A percentile compares a stretch with the other conserved stretches of the same genome.
phyloP scores from a whole-genome alignment of 208 protist genomes.

The Trypanosoma lewisi region DNA sequence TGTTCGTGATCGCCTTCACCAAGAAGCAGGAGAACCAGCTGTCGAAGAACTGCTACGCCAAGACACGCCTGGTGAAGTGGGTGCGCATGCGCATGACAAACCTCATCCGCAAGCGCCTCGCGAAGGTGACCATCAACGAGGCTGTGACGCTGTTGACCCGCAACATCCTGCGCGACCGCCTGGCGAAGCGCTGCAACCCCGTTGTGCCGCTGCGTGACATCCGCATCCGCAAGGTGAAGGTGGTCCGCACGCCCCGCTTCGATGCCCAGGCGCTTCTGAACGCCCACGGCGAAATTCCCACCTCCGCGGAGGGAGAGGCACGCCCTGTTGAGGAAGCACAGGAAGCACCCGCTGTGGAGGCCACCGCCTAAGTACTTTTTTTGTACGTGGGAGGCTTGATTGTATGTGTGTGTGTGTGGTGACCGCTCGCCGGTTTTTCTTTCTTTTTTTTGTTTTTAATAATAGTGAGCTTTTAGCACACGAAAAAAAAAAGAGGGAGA shows the following conservation, averaged over 20 bases:
- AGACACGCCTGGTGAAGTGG: constrained; percentile 92
- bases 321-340: constrained; percentile 74
- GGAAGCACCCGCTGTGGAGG: constrained; percentile 33
- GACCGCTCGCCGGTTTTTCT: no score
- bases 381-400: no score
- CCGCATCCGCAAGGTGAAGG: constrained; percentile 98
- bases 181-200: constrained; percentile 90
- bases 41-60: constrained; percentile 97
- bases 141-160: constrained; percentile 95
- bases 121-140: constrained; percentile 89
- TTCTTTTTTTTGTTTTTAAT: no score
- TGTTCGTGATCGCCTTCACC: constrained; percentile 99
- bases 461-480: no score
- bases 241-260: constrained; percentile 96
- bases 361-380: no score
- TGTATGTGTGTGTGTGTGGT: no score
- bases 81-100: constrained; percentile 96
- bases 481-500: no score
- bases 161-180: constrained; percentile 95
- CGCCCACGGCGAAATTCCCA: constrained; percentile 88
- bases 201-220: constrained; percentile 98
- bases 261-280: constrained; percentile 92
- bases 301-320: constrained; percentile 72
- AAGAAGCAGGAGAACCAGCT: constrained; percentile 92
- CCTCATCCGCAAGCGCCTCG: constrained; percentile 91